Evolutionary conservation across 495 filamentous ascomycete genomes (phyloP), one percentile per base, ranked within the genome.

Genomic region (Trichoderma asperelloides): DNA sequence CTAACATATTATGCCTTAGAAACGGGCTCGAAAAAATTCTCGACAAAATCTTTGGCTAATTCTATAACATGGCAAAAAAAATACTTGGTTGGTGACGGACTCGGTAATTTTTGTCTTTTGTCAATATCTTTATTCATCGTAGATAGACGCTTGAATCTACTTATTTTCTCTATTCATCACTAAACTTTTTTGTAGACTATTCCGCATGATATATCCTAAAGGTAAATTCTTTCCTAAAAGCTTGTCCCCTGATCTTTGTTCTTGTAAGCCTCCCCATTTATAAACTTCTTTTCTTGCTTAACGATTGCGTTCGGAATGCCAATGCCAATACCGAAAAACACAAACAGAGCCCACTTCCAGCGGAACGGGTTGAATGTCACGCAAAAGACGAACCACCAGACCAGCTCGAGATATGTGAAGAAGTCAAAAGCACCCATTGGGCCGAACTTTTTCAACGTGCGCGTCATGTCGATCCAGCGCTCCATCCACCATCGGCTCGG

Each of bases 351-450:
- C 87, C 87, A 89, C 76, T 89, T 89, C 91, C 91, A 96, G 62
- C 91, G 81, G 76, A 95, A 95, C 0, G 92, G 92, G 72, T 94
- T 95, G 71, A 95, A 82, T 2, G 84, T 78, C 49, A 94, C 82
- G 60, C 86, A 87, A 72, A 94, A 95, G 0, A 86, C 76, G 70
- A 93, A 94, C 91, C 91, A 96, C 79, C 90, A 95, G 13, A 91
- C 71, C 63, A 96, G 77, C 74, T 96, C 91, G 1, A 87, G 81
- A 71, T 96, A 95, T 0, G 92, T 95, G 74, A 95, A 94, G 79
- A 96, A 93, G 71, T 93, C 90, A 72, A 93, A 92, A 0, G 90
- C 88, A 2, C 82, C 84, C 0, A 87, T 88, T 0, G 91, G 91
- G 0, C 88, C 84, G 25, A 82, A 77, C 6, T 71, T 70, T 77